Evolutionary conservation across 306 rosid species (phyloP).

Genomic region (Acacia confusa): DNA sequence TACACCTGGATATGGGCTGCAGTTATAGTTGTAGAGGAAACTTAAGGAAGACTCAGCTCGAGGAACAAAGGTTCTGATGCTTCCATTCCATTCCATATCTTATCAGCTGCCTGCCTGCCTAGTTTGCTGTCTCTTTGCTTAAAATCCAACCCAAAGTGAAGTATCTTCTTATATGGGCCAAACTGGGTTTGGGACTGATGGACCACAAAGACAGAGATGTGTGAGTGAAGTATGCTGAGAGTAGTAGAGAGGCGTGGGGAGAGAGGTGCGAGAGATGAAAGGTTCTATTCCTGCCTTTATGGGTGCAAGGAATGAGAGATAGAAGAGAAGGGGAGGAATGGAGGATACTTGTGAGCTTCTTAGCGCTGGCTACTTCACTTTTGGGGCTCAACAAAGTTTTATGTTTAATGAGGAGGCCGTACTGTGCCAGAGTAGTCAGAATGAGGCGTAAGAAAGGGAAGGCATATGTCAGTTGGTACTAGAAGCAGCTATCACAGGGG

Average conservation of each 20-base stretch:
- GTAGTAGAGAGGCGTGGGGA: slow-evolving; percentile 41
- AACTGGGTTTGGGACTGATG: slow-evolving; percentile 29
- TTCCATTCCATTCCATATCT: slow-evolving; percentile 79
- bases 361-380: slow-evolving; percentile 38
- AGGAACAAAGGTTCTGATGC: slow-evolving; percentile 62
- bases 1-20: slow-evolving; percentile 63
- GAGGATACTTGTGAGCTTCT: slow-evolving; percentile 33
- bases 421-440: slow-evolving; percentile 32
- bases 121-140: slow-evolving; percentile 32
- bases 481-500: slow-evolving; percentile 51
- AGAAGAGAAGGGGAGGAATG: slow-evolving; percentile 33
- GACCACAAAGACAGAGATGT: slow-evolving; percentile 55
- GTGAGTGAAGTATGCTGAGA: neutral
- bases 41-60: slow-evolving; percentile 64
- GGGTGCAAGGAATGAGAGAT: slow-evolving; percentile 24
- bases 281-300: slow-evolving; percentile 39
- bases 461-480: slow-evolving; percentile 71
- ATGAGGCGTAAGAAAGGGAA: slow-evolving; percentile 78
- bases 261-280: slow-evolving; percentile 30
- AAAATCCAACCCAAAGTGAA: slow-evolving; percentile 34
- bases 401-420: slow-evolving; percentile 45
- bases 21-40: slow-evolving; percentile 73
- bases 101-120: slow-evolving; percentile 26
- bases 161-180: slow-evolving; percentile 47
- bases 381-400: slow-evolving; percentile 61